Evolutionary conservation across 2,329 filamentous ascomycete genomes (phyloP), one percentile per base, ranked within the genome.

Genomic region (Colletotrichum ledebouriae): DNA sequence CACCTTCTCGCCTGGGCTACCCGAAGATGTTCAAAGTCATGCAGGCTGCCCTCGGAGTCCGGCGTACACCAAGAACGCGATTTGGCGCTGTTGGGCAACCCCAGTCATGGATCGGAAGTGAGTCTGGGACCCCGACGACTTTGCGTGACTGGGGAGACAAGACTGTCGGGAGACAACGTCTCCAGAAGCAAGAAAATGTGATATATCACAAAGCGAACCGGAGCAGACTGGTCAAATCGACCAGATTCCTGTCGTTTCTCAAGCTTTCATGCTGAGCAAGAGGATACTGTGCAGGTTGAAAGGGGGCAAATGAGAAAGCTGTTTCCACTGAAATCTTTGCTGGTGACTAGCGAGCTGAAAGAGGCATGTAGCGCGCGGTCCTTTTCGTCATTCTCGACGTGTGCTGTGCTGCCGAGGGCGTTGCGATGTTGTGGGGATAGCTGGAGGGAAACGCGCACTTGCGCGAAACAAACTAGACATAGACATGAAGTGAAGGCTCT

Each of bases 41-140:
- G 66, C 50, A 69, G 55, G 20, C 41, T 39, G 41, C 59, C 66
- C 60, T 59, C 47, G 15, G 33, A 49, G 39, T 34, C 50, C 29
- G 25, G 22, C 29, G 49, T 52, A 33, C 20, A 15, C 39, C 34
- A 64, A n/a, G 2, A 49, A n/a, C n/a, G 47, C 46, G 50, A 41
- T 41, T 50, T 61, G 37, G 59, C 20, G 37, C 37, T 9, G 46
- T 61, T 13, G 10, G 20, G 25, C 13, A 49, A 15, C 41, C 25
- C 64, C 10, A 6, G 37, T 39, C 37, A 15, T 39, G 37, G 37
- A 49, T 53, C 47, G 22, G 47, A 59, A 64, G 46, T 33, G 10
- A 49, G 12, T 25, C 25, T 64, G 39, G 42, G 46, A 41, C 55
- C 25, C 25, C 33, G 57, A n/a, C 12, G 22, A 22, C 22, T 44